These are phyloP conservation scores for Apiotrichum gracile DNA, from an alignment of 1,284 basidiomycete species.

Conservation along the genomic window DNA sequence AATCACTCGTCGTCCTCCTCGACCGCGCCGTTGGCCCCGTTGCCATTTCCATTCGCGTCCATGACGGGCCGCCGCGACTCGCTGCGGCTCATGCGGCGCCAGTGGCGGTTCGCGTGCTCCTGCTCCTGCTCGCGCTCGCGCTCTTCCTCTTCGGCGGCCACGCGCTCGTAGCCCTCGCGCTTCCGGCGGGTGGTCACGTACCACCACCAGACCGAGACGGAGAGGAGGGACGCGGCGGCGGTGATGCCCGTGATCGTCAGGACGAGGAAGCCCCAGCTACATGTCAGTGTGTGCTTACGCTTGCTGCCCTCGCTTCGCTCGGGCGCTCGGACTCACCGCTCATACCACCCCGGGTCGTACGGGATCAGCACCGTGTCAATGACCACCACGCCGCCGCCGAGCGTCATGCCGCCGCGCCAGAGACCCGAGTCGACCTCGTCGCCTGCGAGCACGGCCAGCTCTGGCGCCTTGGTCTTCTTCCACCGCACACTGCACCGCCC, in stretches of 20 bases:
- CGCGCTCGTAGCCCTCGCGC: constrained; percentile 12
- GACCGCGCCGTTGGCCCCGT: background rate
- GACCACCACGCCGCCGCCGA: constrained; percentile 75
- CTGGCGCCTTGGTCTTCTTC: constrained; percentile 28
- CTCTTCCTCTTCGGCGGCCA: constrained; percentile 7
- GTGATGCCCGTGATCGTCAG: constrained; percentile 51
- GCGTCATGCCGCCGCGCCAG: constrained; percentile 42
- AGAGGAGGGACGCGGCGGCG: constrained; percentile 56
- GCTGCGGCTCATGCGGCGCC: constrained; percentile 11
- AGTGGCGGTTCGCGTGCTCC: constrained; percentile 10
- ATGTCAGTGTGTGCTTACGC: background rate
- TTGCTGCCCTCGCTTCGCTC: background rate
- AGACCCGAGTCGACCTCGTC: constrained; percentile 7
- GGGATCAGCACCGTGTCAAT: constrained; percentile 79
- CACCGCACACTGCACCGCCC: constrained; percentile 65
- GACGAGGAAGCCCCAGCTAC: constrained; percentile 40
- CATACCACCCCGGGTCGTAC: constrained; percentile 78
- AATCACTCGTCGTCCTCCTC: too few species aligned
- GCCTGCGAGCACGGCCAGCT: background rate
- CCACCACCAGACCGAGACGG: constrained; percentile 62
- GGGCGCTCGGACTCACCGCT: constrained; percentile 43
- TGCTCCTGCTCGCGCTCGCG: constrained; percentile 5
- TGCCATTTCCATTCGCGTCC: background rate
- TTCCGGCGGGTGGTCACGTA: constrained; percentile 24
- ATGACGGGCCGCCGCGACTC: background rate